Percentiles rank a stretch among this genome's conserved stretches.
Conservation (phyloP, 345 rosid genomes). For the Jatropha curcas region DNA sequence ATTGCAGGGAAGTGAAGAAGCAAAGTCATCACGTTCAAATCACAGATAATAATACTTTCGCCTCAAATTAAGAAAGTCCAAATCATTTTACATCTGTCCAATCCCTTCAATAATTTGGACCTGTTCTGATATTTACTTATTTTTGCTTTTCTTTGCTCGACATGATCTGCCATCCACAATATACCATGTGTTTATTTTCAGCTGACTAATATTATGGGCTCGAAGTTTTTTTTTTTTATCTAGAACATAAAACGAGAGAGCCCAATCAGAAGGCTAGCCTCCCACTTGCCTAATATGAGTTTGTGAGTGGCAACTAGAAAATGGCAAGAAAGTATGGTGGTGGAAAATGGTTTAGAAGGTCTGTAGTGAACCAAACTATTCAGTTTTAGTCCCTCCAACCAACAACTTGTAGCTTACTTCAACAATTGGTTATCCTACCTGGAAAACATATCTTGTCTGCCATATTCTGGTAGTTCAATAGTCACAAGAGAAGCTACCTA, state of each 20-base stretch:
- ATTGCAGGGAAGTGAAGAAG: not conserved
- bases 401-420: slow-evolving; percentile 1
- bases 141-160: not conserved
- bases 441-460: slow-evolving; percentile 1
- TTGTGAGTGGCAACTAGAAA: not conserved
- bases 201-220: too few relatives aligned
- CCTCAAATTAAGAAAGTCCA: not conserved
- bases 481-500: not conserved
- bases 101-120: not conserved
- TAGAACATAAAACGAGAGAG: too few relatives aligned
- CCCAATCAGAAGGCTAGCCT: not conserved
- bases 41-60: too few relatives aligned
- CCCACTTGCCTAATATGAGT: not conserved
- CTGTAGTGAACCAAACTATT: not conserved
- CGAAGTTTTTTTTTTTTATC: too few relatives aligned
- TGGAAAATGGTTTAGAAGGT: not conserved
- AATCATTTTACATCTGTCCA: not conserved
- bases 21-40: too few relatives aligned
- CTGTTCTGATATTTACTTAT: not conserved
- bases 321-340: not conserved
- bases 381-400: slow-evolving; percentile 1
- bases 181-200: too few relatives aligned
- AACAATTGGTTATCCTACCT: slow-evolving; percentile 16
- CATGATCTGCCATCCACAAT: not conserved
- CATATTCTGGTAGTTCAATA: not conserved